Evolutionary conservation across 202 grass and related monocot genomes (phyloP).

Genomic region (Brachypodium distachyon): DNA sequence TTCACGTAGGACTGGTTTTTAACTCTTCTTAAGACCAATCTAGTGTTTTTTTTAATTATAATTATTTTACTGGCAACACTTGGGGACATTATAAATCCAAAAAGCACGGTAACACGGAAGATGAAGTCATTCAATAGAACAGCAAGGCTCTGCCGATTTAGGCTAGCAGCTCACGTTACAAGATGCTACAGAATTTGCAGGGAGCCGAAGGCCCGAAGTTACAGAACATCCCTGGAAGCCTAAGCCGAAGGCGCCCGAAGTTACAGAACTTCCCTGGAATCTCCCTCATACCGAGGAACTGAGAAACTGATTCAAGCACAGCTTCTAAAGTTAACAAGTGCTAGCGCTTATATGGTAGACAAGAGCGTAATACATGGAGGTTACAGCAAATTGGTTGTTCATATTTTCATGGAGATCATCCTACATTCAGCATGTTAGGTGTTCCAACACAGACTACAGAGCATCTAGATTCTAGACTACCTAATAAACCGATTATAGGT

Average conservation of each 20-base stretch:
- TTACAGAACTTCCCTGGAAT: too few relatives aligned
- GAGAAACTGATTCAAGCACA: not conserved
- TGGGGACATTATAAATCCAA: not conserved
- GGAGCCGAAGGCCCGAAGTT: not conserved
- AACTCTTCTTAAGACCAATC: not conserved
- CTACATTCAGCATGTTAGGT: constrained; percentile 28
- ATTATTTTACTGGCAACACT: not conserved
- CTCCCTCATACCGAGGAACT: not conserved
- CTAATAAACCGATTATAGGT: not conserved
- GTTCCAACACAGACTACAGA: not conserved
- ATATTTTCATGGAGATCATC: constrained; percentile 28
- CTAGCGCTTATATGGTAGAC: constrained; percentile 14
- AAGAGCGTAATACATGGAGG: constrained; percentile 1
- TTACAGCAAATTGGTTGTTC: constrained; percentile 32
- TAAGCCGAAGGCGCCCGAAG: too few relatives aligned
- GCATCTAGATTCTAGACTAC: constrained; percentile 5
- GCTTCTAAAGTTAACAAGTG: not conserved
- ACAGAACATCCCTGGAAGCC: not conserved
- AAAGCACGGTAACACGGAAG: not conserved
- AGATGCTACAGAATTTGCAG: not conserved
- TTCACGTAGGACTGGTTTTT: not conserved
- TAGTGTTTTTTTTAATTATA: too few relatives aligned
- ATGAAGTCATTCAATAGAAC: not conserved
- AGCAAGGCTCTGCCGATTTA: not conserved
- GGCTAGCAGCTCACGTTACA: not conserved